Conservation (phyloP, 2,329 filamentous ascomycete genomes). For the Cladobotryum protrusum region DNA sequence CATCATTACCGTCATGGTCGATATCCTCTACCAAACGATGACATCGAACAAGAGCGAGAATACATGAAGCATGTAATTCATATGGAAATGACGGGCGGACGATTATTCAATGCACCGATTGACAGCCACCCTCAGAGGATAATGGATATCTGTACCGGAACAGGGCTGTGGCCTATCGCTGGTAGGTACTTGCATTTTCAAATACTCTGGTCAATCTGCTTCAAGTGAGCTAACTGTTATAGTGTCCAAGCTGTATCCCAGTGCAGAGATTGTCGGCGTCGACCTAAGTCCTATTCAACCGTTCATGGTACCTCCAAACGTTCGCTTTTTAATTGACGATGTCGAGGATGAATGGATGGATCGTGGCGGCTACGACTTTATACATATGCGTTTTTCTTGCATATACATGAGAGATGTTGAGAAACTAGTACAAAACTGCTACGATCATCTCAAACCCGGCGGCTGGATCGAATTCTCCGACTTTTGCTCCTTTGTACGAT, state of each 20-base stretch:
- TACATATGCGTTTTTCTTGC: slow-evolving; percentile 24
- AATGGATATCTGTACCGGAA: slow-evolving; percentile 34
- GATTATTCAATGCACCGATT: slow-evolving; percentile 37
- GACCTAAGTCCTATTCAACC: slow-evolving; percentile 37
- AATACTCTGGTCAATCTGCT: background rate
- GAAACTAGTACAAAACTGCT: slow-evolving; percentile 14
- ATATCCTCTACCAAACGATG: slow-evolving; percentile 36
- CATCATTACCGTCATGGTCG: slow-evolving; percentile 28
- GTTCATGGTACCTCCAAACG: slow-evolving; percentile 34
- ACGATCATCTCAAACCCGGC: slow-evolving; percentile 31
- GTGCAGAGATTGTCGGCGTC: slow-evolving; percentile 31
- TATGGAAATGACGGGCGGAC: slow-evolving; percentile 27
- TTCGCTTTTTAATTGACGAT: slow-evolving; percentile 33
- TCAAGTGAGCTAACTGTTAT: background rate
- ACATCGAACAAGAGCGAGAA: slow-evolving; percentile 32
- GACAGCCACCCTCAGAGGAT: slow-evolving; percentile 27
- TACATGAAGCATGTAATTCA: slow-evolving; percentile 35
- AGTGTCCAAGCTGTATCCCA: slow-evolving; percentile 29
- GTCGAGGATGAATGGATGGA: slow-evolving; percentile 27
- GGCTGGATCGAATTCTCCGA: slow-evolving; percentile 40
- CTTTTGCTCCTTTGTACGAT: slow-evolving; percentile 26
- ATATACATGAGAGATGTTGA: slow-evolving; percentile 14
- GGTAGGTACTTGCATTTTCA: slow-evolving; percentile 13
- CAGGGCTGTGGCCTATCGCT: slow-evolving; percentile 37
- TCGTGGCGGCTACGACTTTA: slow-evolving; percentile 21